Evolutionary conservation across 2,329 filamentous ascomycete genomes (phyloP), one percentile per base, ranked within the genome.

Genomic region (Colletotrichum falcatum): DNA sequence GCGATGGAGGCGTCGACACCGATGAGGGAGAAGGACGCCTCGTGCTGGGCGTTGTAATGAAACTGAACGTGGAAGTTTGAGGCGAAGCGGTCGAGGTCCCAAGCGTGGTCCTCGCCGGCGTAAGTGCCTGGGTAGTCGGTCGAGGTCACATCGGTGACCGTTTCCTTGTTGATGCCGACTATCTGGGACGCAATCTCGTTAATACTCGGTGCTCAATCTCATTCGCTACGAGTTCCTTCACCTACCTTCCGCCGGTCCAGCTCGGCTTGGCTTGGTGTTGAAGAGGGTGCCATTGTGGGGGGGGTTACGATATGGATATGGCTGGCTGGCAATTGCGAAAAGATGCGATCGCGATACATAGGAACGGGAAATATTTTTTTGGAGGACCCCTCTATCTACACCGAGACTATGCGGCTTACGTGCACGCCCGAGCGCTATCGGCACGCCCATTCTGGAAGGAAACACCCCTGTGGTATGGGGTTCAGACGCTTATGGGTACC

Each of bases 81-180:
- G 73, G 85, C 87, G 83, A 97, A 97, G 72, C 89, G 86, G 1
- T 92, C 86, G 62, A 94, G 83, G 71, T 92, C 87, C 91, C 94
- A 98, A 61, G 88, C 86, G 78, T 94, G 88, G 82, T 97, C 92
- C 84, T 98, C 96, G 75, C 93, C 93, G 3, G 94, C 92, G 84
- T 91, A 96, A 81, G 97, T 94, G 74, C 92, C 92, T 20, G 97
- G 97, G 80, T 95, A 97, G 79, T 98, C 95, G 76, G 91, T 97
- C 56, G 94, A 96, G 72, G 91, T 88, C 76, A 95, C 92, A 83
- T 98, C 90, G 75, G 92, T 93, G 77, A 99, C 92, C 28, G 94
- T 98, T 83, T 99, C 96, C 75, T 90, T 86, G 81, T 96, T 94
- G 83, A 99, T 91, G 75, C 91, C 90, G 77, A 99, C 91, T 76